These are phyloP conservation scores for Apiospora hydei DNA, from an alignment of 2,329 filamentous ascomycete genomes.

Conservation along the genomic window DNA sequence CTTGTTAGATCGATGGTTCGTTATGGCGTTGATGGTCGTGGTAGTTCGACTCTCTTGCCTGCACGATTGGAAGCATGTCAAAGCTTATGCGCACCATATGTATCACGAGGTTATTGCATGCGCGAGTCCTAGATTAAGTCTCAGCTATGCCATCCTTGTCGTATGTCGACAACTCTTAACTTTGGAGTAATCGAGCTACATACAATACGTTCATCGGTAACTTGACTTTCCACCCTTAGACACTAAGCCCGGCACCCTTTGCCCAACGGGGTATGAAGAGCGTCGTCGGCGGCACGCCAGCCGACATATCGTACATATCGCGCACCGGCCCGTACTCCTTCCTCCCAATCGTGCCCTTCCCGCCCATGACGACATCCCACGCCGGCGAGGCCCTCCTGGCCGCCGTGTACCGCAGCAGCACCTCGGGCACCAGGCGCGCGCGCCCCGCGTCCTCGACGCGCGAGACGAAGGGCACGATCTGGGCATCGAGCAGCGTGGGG, in stretches of 20 bases:
- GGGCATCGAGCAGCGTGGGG: constrained; percentile 26
- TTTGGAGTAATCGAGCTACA: too few relatives aligned
- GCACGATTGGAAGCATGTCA: too few relatives aligned
- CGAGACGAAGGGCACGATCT: constrained; percentile 25
- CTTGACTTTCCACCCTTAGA: neutral
- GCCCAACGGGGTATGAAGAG: neutral
- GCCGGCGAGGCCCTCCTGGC: neutral
- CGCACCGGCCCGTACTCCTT: constrained; percentile 1
- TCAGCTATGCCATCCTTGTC: too few relatives aligned
- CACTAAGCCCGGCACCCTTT: neutral
- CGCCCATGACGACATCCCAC: neutral
- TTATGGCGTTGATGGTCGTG: neutral
- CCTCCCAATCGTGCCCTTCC: neutral
- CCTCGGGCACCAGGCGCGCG: constrained; percentile 9
- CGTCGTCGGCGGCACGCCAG: neutral
- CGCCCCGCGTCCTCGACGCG: constrained; percentile 23
- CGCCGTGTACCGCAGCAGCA: constrained; percentile 18
- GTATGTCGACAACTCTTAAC: too few relatives aligned
- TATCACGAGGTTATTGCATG: too few relatives aligned
- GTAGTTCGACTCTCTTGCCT: too few relatives aligned
- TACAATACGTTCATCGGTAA: too few relatives aligned
- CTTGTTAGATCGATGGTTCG: neutral
- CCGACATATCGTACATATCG: neutral
- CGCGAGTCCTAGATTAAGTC: too few relatives aligned
- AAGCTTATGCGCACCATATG: too few relatives aligned